Conservation (phyloP, 177 flowering plant species). For the Vitis hybrid region DNA sequence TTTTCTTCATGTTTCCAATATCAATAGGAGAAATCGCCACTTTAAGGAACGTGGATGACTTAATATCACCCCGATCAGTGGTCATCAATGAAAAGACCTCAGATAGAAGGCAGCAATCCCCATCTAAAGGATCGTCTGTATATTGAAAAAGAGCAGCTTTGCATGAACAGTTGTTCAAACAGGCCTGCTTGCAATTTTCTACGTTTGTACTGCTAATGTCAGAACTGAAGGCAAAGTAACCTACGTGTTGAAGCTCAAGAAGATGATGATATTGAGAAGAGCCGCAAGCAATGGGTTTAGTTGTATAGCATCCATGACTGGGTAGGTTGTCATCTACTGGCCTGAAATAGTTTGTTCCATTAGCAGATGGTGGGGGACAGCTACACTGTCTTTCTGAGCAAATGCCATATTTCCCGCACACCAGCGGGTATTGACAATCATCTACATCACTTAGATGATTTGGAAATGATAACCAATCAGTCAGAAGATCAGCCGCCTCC, state of each 20-base stretch:
- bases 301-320: not conserved
- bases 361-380: not conserved
- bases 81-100: constrained; percentile 1
- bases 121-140: not conserved
- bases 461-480: no score
- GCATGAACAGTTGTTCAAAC: constrained; percentile 15
- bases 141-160: constrained; percentile 10
- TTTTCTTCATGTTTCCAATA: no score
- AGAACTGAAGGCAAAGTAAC: not conserved
- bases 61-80: no score
- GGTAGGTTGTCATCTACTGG: not conserved
- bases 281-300: not conserved
- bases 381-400: constrained; percentile 8
- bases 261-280: not conserved
- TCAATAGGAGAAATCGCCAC: no score
- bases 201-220: not conserved
- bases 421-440: no score
- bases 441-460: no score
- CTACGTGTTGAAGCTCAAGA: not conserved
- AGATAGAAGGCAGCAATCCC: constrained; percentile 5
- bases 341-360: not conserved
- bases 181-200: constrained; percentile 7
- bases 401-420: constrained; percentile 8
- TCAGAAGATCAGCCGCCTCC: no score
- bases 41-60: no score